Conservation (phyloP, 2,329 filamentous ascomycete species). For the Apiospora sp. region DNA sequence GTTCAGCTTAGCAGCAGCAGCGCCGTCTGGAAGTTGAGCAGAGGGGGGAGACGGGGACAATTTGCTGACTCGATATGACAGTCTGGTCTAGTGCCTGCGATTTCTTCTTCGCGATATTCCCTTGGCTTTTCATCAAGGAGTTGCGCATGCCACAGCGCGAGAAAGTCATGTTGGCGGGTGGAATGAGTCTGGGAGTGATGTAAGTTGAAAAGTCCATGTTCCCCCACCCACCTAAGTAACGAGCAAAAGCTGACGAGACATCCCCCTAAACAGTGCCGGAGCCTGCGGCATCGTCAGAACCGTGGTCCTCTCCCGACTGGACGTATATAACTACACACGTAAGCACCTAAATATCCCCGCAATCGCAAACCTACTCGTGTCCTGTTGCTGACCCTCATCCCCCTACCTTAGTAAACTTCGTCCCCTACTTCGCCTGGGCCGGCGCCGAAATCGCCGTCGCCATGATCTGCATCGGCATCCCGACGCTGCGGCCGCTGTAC, state of each 20-base stretch:
- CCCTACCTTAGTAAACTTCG: constrained; percentile 36
- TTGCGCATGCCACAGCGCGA: constrained; percentile 39
- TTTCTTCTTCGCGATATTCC: constrained; percentile 39
- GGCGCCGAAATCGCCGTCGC: constrained; percentile 41
- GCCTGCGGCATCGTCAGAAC: constrained; percentile 44
- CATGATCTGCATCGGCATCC: constrained; percentile 40
- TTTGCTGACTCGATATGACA: constrained; percentile 37
- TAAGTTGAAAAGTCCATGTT: constrained; percentile 28
- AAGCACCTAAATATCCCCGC: constrained; percentile 21
- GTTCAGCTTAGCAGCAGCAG: neutral
- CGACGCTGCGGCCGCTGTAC: constrained; percentile 39
- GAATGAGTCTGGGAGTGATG: constrained; percentile 42
- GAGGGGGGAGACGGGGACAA: neutral
- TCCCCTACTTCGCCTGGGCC: constrained; percentile 42
- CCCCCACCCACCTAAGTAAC: neutral
- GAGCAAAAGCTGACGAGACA: neutral
- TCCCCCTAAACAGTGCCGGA: constrained; percentile 38
- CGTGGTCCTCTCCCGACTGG: constrained; percentile 36
- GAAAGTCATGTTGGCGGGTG: constrained; percentile 39
- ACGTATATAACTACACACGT: constrained; percentile 41
- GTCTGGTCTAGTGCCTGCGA: constrained; percentile 47
- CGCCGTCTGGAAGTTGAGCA: neutral
- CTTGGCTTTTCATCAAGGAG: constrained; percentile 39
- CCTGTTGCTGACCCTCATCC: neutral
- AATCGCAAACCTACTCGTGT: neutral